Conservation (phyloP, 108 stramenopile genomes). For the Skeletonema tropicum region DNA sequence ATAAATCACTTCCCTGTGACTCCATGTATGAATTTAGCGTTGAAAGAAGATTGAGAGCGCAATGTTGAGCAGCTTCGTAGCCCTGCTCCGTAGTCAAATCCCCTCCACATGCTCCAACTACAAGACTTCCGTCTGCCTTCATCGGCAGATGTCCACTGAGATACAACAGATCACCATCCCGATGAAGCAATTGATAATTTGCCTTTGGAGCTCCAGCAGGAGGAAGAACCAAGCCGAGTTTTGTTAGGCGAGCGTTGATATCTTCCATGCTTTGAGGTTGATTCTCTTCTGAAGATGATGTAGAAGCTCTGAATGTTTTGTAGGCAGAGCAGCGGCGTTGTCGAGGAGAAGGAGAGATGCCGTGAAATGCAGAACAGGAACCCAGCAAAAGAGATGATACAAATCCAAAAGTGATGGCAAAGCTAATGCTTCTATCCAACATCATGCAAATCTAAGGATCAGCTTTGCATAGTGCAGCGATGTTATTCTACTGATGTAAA, state of each 20-base stretch:
- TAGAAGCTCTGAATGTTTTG: background rate
- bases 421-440: background rate
- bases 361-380: background rate
- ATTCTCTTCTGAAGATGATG: no score
- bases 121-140: slow-evolving; percentile 48
- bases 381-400: background rate
- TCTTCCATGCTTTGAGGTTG: slow-evolving; percentile 15
- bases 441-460: no score
- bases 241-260: slow-evolving; percentile 36
- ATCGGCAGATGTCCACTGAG: slow-evolving; percentile 56
- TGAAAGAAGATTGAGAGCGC: slow-evolving; percentile 59
- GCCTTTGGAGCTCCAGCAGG: slow-evolving; percentile 43
- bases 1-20: slow-evolving; percentile 36
- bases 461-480: no score
- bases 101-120: slow-evolving; percentile 33
- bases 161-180: slow-evolving; percentile 52
- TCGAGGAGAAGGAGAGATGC: background rate
- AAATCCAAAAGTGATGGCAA: background rate
- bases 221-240: slow-evolving; percentile 24
- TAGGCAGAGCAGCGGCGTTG: no score
- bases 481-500: no score
- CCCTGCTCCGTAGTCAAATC: slow-evolving; percentile 52
- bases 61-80: slow-evolving; percentile 57
- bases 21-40: slow-evolving; percentile 44
- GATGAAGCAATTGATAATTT: slow-evolving; percentile 48